Evolutionary conservation across 192 early-diverging fungal species (phyloP).

Genomic region (Coemansia asiatica): DNA sequence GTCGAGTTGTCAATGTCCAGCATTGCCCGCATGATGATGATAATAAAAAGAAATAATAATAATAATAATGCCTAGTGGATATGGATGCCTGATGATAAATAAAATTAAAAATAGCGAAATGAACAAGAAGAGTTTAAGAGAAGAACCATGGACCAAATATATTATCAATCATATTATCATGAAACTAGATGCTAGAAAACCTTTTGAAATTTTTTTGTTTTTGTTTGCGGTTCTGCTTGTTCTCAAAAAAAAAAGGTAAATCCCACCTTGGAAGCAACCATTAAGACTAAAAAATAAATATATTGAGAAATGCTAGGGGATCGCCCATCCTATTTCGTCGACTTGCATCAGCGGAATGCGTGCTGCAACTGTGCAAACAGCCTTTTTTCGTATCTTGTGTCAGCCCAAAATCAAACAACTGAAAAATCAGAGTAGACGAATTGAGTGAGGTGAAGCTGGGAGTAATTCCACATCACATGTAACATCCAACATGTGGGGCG

Average conservation of each 20-base stretch:
- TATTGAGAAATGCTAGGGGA: background rate
- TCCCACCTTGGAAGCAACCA: background rate
- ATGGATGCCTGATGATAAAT: background rate
- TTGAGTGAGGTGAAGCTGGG: too few species aligned
- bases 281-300: background rate
- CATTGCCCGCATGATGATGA: slow-evolving; percentile 4
- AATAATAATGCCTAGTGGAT: background rate
- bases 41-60: background rate
- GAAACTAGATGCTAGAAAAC: slow-evolving; percentile 7
- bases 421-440: too few species aligned
- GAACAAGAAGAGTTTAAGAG: slow-evolving; percentile 1
- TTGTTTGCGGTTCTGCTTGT: background rate
- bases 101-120: background rate
- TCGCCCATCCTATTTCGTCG: background rate
- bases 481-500: too few species aligned
- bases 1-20: slow-evolving; percentile 22
- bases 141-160: background rate
- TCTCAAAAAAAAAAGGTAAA: background rate
- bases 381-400: too few species aligned
- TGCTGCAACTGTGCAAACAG: background rate
- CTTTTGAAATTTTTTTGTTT: background rate
- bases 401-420: too few species aligned
- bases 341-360: background rate
- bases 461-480: too few species aligned
- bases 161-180: background rate